Evolutionary conservation across 1,284 basidiomycete genomes (phyloP), one percentile per base, ranked within the genome.

Genomic region (Microbotryomycetes sp.): DNA sequence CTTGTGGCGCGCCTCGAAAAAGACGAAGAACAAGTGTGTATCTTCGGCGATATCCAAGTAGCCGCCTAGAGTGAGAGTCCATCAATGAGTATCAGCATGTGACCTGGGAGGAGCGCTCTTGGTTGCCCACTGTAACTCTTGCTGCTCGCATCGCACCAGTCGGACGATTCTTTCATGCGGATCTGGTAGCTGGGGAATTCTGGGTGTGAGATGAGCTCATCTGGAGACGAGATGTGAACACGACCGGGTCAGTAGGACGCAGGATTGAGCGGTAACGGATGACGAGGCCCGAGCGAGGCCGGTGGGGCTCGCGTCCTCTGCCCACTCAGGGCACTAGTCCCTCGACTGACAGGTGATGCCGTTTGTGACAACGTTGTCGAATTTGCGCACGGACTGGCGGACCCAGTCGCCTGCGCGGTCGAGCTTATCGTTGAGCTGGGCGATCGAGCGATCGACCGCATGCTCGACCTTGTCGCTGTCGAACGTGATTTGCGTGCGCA

Each of bases 11-110:
- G 85, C 83, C 77, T 93, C 90, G 71, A 91, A 92, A 80, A 90
- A 89, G 86, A 70, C 89, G 78, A 89, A 91, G 82, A 90, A 91
- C 24, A 92, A 80, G 70, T 91, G 89, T 71, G 89, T 89, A 68
- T 86, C 84, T 29, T 88, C 83, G 0, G 85, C 83, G 64, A 94
- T 84, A 73, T 96, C 91, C 46, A 97, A 81, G 75, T 93, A 96
- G 11, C 90, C 90, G 31, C 27, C 26, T 30, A 45, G 13, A n/a
- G n/a, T n/a, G n/a, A n/a, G n/a, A n/a, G n/a, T n/a, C n/a, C n/a
- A n/a, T n/a, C n/a, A n/a, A n/a, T n/a, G n/a, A n/a, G n/a, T n/a
- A n/a, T n/a, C n/a, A n/a, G n/a, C n/a, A n/a, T n/a, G 41, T 13
- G 6, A 46, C 27, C 16, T 54, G 52, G 11, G n/a, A 23, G 16